A percentile compares a stretch with the other conserved stretches of the same genome.
Conservation (phyloP, 2,329 filamentous ascomycete species). For the Pseudopyricularia javanii region DNA sequence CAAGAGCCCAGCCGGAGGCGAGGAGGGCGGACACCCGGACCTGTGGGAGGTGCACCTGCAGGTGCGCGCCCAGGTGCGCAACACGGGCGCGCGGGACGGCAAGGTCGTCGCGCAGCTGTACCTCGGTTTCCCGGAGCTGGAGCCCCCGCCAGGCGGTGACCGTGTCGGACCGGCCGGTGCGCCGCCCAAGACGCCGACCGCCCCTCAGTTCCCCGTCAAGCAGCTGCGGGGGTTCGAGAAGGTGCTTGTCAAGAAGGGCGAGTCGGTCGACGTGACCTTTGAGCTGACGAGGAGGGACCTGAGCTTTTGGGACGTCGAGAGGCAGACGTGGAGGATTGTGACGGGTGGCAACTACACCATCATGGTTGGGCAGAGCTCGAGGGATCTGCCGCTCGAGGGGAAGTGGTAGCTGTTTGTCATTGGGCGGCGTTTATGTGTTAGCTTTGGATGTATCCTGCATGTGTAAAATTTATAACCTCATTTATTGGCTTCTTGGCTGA, state of each 20-base stretch:
- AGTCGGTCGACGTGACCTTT: slow-evolving; percentile 28
- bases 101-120: slow-evolving; percentile 36
- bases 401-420: slow-evolving; percentile 5
- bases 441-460: background rate
- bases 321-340: slow-evolving; percentile 33
- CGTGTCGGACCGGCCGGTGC: background rate
- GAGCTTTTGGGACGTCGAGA: slow-evolving; percentile 36
- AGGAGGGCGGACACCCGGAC: slow-evolving; percentile 54
- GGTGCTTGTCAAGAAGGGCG: slow-evolving; percentile 38
- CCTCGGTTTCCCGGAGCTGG: slow-evolving; percentile 24
- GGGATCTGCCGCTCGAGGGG: slow-evolving; percentile 7
- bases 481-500: background rate
- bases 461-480: no score
- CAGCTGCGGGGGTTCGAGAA: slow-evolving; percentile 68
- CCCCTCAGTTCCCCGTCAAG: slow-evolving; percentile 22
- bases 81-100: slow-evolving; percentile 32
- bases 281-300: slow-evolving; percentile 38
- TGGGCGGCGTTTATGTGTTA: background rate
- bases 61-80: slow-evolving; percentile 38
- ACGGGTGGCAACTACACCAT: slow-evolving; percentile 9
- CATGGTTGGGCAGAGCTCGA: slow-evolving; percentile 10
- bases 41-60: slow-evolving; percentile 44
- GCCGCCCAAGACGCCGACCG: background rate
- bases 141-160: background rate
- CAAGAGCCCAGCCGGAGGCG: slow-evolving; percentile 55